Evolutionary conservation across 2,329 filamentous ascomycete genomes (phyloP).

Genomic region (Calonectria multiphialidica): DNA sequence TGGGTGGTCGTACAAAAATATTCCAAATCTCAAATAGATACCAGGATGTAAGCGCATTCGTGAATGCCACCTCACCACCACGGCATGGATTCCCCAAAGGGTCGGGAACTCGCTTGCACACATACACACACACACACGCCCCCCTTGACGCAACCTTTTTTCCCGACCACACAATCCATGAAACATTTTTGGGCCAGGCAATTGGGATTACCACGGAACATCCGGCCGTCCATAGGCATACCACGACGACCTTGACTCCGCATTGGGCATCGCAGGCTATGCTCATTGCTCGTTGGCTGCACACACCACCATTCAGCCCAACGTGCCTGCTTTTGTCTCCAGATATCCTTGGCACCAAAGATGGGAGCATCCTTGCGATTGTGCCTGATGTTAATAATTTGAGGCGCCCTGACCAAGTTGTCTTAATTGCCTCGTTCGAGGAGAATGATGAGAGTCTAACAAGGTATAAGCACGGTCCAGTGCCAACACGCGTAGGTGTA

Average conservation of each 20-base stretch:
- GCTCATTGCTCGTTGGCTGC: background rate
- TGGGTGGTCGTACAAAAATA: background rate
- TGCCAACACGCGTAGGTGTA: background rate
- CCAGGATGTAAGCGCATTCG: background rate
- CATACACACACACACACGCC: too few relatives aligned
- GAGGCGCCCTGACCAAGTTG: background rate
- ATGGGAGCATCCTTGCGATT: background rate
- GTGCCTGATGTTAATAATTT: background rate
- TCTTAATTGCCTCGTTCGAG: background rate
- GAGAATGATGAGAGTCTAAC: background rate
- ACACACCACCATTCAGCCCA: background rate
- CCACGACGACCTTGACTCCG: background rate
- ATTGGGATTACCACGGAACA: background rate
- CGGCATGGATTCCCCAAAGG: conserved; percentile 5
- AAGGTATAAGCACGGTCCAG: background rate
- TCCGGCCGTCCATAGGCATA: background rate
- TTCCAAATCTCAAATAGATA: background rate
- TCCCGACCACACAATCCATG: background rate
- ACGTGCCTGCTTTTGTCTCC: background rate
- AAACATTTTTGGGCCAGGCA: background rate
- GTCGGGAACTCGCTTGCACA: background rate
- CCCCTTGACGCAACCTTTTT: background rate
- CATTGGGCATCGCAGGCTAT: background rate
- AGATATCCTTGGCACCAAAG: background rate
- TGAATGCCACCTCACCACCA: background rate